Percentiles rank a stretch among this genome's conserved stretches.
Conservation (phyloP, 1,139 yeast genomes). For the Candida smagusa region DNA sequence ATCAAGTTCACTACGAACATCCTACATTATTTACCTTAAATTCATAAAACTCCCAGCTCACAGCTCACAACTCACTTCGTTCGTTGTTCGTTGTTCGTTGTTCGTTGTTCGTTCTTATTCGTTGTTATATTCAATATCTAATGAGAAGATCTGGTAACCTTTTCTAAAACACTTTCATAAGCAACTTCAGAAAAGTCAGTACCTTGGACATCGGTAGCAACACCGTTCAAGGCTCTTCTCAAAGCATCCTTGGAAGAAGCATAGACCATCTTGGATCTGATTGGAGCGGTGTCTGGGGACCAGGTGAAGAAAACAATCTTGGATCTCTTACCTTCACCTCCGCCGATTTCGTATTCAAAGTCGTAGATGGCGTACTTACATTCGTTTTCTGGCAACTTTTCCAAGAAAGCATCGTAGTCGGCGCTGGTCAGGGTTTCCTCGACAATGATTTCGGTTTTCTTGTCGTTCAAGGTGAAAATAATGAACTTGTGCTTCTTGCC, state of each 20-base stretch:
- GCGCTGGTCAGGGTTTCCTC: slow-evolving; percentile 72
- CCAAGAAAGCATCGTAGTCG: slow-evolving; percentile 81
- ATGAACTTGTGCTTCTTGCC: slow-evolving; percentile 88
- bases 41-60: no score
- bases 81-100: no score
- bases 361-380: slow-evolving; percentile 97
- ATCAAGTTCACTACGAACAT: no score
- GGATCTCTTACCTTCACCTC: slow-evolving; percentile 93
- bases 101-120: no score
- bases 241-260: slow-evolving; percentile 97
- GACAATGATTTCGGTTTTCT: slow-evolving; percentile 87
- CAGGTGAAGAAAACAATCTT: slow-evolving; percentile 92
- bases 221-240: slow-evolving; percentile 95
- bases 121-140: slow-evolving; percentile 11
- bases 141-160: slow-evolving; percentile 71
- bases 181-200: slow-evolving; percentile 97
- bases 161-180: slow-evolving; percentile 87
- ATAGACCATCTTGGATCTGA: slow-evolving; percentile 94
- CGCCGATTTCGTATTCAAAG: slow-evolving; percentile 87
- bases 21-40: no score
- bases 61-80: no score
- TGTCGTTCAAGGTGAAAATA: slow-evolving; percentile 74
- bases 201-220: slow-evolving; percentile 93
- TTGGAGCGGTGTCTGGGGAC: slow-evolving; percentile 97
- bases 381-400: slow-evolving; percentile 89